These are phyloP conservation scores for Saccharomyces hybrid DNA, from an alignment of 1,139 yeast species.

Conservation along the genomic window DNA sequence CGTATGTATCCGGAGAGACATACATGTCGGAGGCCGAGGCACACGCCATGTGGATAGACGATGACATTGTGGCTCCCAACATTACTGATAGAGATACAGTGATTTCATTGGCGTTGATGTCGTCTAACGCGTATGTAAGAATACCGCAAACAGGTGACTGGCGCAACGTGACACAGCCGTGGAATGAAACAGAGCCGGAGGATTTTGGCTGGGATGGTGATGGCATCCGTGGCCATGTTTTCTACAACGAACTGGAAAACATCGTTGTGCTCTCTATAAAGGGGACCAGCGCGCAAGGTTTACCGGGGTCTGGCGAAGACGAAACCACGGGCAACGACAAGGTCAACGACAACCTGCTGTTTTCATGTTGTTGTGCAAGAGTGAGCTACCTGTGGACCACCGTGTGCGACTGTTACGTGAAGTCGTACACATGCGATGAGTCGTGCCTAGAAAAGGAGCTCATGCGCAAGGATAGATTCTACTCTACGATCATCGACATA, in stretches of 20 bases:
- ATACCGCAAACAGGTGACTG: constrained; percentile 77
- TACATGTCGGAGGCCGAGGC: constrained; percentile 41
- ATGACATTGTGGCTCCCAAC: constrained; percentile 55
- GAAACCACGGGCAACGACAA: constrained; percentile 79
- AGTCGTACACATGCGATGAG: constrained; percentile 83
- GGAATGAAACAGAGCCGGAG: constrained; percentile 35
- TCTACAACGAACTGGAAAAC: constrained; percentile 57
- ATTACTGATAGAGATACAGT: constrained; percentile 66
- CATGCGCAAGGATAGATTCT: constrained; percentile 68
- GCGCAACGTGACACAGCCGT: constrained; percentile 68
- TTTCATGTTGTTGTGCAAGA: constrained; percentile 95
- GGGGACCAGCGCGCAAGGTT: constrained; percentile 86
- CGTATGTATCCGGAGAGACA: constrained; percentile 43
- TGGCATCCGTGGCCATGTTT: constrained; percentile 88
- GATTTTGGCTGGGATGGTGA: constrained; percentile 83
- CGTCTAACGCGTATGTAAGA: constrained; percentile 86
- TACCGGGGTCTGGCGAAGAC: constrained; percentile 66
- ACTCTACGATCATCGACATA: constrained; percentile 70
- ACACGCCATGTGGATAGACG: constrained; percentile 38
- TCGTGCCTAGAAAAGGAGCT: constrained; percentile 76
- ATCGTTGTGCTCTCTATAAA: constrained; percentile 80
- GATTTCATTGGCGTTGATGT: constrained; percentile 70
- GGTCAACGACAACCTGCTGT: constrained; percentile 76
- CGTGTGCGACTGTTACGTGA: constrained; percentile 88
- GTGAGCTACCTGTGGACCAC: constrained; percentile 89